Evolutionary conservation across 257 asterid genomes (phyloP).

Genomic region (Fraxinus cuspidata): DNA sequence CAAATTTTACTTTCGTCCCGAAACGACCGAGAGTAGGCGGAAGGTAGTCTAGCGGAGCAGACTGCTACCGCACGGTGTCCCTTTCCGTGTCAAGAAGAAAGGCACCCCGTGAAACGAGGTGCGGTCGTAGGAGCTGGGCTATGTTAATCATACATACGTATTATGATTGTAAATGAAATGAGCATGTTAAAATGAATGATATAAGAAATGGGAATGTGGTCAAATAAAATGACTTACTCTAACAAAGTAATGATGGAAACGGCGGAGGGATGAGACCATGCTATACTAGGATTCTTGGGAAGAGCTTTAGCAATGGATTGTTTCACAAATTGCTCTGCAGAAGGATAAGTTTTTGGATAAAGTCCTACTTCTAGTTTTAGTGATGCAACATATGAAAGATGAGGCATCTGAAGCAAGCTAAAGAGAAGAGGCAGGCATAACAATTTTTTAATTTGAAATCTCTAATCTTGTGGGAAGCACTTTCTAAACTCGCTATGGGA

Average conservation of each 20-base stretch:
- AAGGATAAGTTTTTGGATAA: background rate
- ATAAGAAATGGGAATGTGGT: background rate
- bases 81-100: no score
- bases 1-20: no score
- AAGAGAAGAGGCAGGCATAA: background rate
- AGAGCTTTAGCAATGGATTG: background rate
- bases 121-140: no score
- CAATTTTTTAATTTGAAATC: no score
- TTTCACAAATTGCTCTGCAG: background rate
- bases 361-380: background rate
- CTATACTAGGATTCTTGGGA: background rate
- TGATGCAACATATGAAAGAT: background rate
- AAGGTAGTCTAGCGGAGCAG: no score
- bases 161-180: background rate
- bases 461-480: no score
- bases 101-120: no score
- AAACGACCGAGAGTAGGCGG: no score
- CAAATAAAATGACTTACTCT: background rate
- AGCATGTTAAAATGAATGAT: background rate
- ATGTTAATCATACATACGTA: no score
- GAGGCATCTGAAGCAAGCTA: background rate
- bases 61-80: no score
- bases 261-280: slow-evolving; percentile 5
- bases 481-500: no score
- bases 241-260: slow-evolving; percentile 1